Conservation (phyloP, 257 asterid species). For the Phtheirospermum japonicum region DNA sequence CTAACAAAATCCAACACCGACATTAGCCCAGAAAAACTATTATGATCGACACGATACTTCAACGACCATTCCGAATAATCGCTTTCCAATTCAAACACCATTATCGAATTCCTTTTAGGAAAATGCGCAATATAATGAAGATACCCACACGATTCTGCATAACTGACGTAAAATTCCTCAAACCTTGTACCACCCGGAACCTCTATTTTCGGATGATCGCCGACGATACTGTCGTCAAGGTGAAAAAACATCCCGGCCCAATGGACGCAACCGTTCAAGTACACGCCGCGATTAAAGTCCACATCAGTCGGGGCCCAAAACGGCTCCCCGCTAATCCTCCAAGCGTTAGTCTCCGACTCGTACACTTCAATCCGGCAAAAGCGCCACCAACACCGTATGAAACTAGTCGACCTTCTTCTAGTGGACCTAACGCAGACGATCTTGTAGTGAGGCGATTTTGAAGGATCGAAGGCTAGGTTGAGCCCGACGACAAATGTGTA, state of each 20-base stretch:
- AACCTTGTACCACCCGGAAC: constrained; percentile 5
- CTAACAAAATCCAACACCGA: constrained; percentile 30
- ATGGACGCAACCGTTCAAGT: constrained; percentile 35
- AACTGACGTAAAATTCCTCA: not conserved
- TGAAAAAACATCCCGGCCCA: constrained; percentile 33
- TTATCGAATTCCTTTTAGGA: constrained; percentile 10
- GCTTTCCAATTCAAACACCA: constrained; percentile 31
- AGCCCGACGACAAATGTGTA: constrained; percentile 28
- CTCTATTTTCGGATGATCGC: constrained; percentile 30
- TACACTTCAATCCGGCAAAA: constrained; percentile 36
- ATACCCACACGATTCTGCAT: constrained; percentile 26
- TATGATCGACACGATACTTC: constrained; percentile 24
- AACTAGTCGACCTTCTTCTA: constrained; percentile 17
- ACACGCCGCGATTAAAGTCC: constrained; percentile 30
- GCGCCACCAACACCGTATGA: constrained; percentile 27
- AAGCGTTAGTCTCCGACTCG: constrained; percentile 26
- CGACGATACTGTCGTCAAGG: constrained; percentile 13
- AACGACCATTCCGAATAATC: constrained; percentile 29
- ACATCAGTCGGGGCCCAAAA: constrained; percentile 26
- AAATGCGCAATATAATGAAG: constrained; percentile 31
- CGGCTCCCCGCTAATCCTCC: constrained; percentile 31
- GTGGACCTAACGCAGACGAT: constrained; percentile 31
- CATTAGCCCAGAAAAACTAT: constrained; percentile 4
- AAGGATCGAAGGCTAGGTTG: constrained; percentile 35
- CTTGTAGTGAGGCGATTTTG: constrained; percentile 30